Base-by-base conservation (phyloP, 2,329 filamentous ascomycete genomes). In the Pyrenochaeta sp. region DNA sequence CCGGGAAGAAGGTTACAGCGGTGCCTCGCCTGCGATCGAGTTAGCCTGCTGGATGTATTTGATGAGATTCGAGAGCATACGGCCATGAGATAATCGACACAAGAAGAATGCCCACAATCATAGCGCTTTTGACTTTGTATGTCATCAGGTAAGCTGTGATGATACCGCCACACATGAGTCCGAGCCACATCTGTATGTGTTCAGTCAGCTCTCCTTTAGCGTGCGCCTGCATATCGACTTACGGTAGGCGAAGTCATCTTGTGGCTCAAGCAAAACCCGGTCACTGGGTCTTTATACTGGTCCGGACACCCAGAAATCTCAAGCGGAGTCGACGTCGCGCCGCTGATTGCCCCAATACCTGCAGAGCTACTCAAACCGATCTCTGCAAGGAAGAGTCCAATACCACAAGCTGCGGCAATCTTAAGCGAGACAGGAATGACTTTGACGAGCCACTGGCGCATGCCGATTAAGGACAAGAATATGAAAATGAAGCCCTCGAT, bases 41-140 rank as follows among this genome's bases (percentile, higher is more conserved):
- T 77, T 36, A 77, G 67, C 39, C 30, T 28, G 1, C 15, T 49
- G 36, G 22, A 49, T 49, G n/a, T 6, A 37, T 48, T 43, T 37
- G 36, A 32, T 10, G 22, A 19, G 19, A 37, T 24, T 10, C 9
- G 1, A 34, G 6, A 15, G 73, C 77, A 69, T 67, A 79, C 3
- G 92, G 92, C 92, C 92, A 96, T 12, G 91, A 96, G 71, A 94
- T 91, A 74, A 96, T 90, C 61, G 90, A 92, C 50, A 96, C 91
- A 15, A 96, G 84, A 19, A 93, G 76, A 62, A 96, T 95, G 34
- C 92, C 92, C 45, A 87, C 84, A 64, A 96, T 91, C 72, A 96
- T 90, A 53, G 92, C 92, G 57, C 91, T 92, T 78, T 94, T 94
- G 76, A 96, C 86, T 43, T 91, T 89, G 77, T 91, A 96, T 79